Base-by-base conservation (phyloP, 257 asterid genomes). In the Lantana camara region DNA sequence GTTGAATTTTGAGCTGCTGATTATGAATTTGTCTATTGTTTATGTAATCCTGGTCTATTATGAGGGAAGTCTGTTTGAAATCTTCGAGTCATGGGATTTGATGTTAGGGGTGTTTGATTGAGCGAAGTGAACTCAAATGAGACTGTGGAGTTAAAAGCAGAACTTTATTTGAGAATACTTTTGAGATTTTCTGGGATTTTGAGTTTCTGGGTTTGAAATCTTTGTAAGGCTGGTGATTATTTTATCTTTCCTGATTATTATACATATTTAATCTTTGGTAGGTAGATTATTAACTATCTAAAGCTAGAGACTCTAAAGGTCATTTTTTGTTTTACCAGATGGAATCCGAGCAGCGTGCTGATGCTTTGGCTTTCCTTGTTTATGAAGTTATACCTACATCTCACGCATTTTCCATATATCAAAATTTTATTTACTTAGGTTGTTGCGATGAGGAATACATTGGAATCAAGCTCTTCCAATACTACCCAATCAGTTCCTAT, bases 301-400 rank as follows among this genome's bases (percentile, higher is more conserved):
- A 64, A 7, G 37, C 35, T 4, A 7, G 40, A 50, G 30, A 62
- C 62, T 70, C 61, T 69, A 9, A 66, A 23, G 49, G 63, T 41
- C 40, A 48, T 66, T 30, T 41, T 63, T 1, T 62, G 41, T 68
- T 74, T 73, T 57, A 34, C 53, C 74, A 87, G 89, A 89, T 92
- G 98, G 96, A 85, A 72, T 70, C 86, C 52, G 83, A 63, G 75
- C 71, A 74, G 72, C 75, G 60, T 37, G 65, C 63, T 50, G 83
- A 77, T 79, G 73, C 35, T 55, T 63, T 57, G 56, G 83, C n/a
- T n/a, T n/a, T n/a, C n/a, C n/a, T n/a, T n/a, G n/a, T n/a, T n/a
- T n/a, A n/a, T n/a, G n/a, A n/a, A n/a, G n/a, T n/a, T n/a, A n/a
- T n/a, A n/a, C n/a, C n/a, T n/a, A n/a, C n/a, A n/a, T n/a, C n/a